Base-by-base conservation (phyloP, 164 flowering plant genomes). In the Macadamia tetraphylla region DNA sequence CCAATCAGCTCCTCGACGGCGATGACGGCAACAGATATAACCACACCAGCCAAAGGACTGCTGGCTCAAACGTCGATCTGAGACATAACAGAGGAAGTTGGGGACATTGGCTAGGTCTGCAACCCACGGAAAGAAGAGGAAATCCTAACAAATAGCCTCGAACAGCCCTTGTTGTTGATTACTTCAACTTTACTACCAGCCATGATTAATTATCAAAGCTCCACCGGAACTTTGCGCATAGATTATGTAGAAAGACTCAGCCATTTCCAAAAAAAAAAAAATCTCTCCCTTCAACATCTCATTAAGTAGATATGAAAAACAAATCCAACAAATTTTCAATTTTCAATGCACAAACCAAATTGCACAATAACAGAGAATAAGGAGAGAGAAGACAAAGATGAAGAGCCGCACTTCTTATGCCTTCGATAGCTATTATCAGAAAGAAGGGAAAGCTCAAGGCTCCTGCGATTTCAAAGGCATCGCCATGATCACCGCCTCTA, bases 21-120 rank as follows among this genome's bases (percentile, higher is more conserved):
- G 23, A 23, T 23, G 23, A 23, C 23, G 23, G 23, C 23, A 23
- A 94, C 97, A 72, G 94, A 91, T 3, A 91, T 88, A 30, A 87
- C 81, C 52, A 94, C 86, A 43, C 87, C 92, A 18, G 86, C 72
- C 67, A 94, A 91, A 0, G 98, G 98, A 29, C 82, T 84, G 43
- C 61, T 32, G 1, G 75, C 63, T 65, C 68, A 76, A 63, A 46
- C 69, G 4, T n/a, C n/a, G 12, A 61, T 56, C 65, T 64, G 75
- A 12, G 82, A 77, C 13, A 63, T 71, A 56, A 57, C 40, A 42
- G 88, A 70, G 11, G 82, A 74, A 64, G 84, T 77, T n/a, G 81
- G 80, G 18, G 81, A 74, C 77, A 76, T 73, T 1, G 82, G 77
- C 60, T 74, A 55, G 6, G 79, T 68, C 31, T 71, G 81, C 52